These are phyloP conservation scores for Plantago ovata DNA, from an alignment of 257 asterid genomes.

Conservation along the genomic window DNA sequence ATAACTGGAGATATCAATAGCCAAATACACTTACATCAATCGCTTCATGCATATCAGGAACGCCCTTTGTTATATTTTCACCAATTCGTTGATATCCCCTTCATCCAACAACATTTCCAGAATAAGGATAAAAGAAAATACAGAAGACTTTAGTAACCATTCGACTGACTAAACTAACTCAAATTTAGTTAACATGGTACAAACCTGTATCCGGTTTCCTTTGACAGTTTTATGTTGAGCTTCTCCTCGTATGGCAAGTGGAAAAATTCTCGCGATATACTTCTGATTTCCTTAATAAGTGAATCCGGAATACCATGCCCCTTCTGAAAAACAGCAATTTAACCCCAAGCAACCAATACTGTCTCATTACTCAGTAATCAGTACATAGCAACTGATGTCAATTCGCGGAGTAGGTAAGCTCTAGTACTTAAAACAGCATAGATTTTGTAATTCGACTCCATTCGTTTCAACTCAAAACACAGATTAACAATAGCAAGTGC, in stretches of 20 bases:
- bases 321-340: conserved; percentile 40
- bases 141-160: background rate
- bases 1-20: too few species aligned
- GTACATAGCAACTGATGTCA: background rate
- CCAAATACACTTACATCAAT: conserved; percentile 59
- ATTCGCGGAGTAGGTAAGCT: conserved; percentile 1
- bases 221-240: conserved; percentile 69
- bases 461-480: too few species aligned
- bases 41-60: conserved; percentile 92
- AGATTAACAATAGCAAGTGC: too few species aligned
- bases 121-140: background rate
- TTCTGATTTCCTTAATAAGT: conserved; percentile 57
- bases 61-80: conserved; percentile 75
- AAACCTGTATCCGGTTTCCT: conserved; percentile 82
- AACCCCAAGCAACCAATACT: background rate
- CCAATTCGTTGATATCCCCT: conserved; percentile 90
- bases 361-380: too few species aligned
- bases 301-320: conserved; percentile 86
- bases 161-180: background rate
- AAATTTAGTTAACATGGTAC: conserved; percentile 4
- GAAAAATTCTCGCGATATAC: conserved; percentile 51
- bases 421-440: background rate
- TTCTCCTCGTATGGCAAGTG: conserved; percentile 76
- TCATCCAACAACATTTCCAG: conserved; percentile 20
- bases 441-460: background rate